Base-by-base conservation (phyloP, 1,284 basidiomycete genomes). In the Anthracocystis setariae region DNA sequence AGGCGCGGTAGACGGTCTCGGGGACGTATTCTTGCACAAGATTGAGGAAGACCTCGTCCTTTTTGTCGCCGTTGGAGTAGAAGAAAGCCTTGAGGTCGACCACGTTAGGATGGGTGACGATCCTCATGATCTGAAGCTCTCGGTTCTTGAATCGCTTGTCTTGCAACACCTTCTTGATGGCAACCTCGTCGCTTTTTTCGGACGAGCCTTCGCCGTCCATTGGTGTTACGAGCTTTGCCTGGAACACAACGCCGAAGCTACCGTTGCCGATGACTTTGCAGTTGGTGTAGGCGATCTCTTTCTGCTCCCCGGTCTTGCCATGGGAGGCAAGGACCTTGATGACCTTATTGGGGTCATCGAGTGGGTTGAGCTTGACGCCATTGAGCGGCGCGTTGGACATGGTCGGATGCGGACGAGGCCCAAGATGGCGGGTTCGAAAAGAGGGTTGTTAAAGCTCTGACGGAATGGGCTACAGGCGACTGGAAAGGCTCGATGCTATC, bases 141-240 rank as follows among this genome's bases (percentile, higher is more conserved):
- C 95, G 95, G 86, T 98, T 98, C 95, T 98, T 98, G 91, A 98
- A 98, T 76, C 95, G 90, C 88, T 98, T 98, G 87, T 98, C 95
- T 87, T 98, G 95, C 75, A 98, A 86, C 52, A 98, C 95, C 87
- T 98, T 98, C 90, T 98, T 98, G 88, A 98, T 98, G 56, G 95
- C 95, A 80, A 98, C 96, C 66, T 92, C 90, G 50, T 78, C 72
- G 60, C 67, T 69, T 8, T 77, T 74, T 39, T 77, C 74, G 50
- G 60, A 70, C 18, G 61, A 60, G 17, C 71, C 67, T 18, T 71
- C 60, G 20, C 71, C 33, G 9, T 61, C 74, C 23, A 62, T 48
- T 44, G 60, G 47, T 39, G 68, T 92, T 39, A 87, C 83, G 73
- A 88, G 85, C 74, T 86, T 86, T 27, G 87, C 87, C 53, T 86